Percentiles rank a stretch among this genome's conserved stretches.
Evolutionary conservation across 768 basidiomycete genomes (phyloP).

Genomic region (Tulasnella calospora): DNA sequence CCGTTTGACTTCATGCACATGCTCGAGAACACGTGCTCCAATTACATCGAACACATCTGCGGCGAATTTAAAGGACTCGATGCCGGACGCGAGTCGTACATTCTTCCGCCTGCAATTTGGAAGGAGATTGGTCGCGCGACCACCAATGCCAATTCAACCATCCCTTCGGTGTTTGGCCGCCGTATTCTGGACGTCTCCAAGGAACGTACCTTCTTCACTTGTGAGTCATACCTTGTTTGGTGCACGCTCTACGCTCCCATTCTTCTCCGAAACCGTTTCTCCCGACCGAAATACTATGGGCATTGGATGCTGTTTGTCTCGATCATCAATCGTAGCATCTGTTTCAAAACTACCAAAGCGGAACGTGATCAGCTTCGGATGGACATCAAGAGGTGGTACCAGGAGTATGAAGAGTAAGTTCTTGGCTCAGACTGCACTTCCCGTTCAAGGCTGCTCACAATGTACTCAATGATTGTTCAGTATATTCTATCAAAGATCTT

Average conservation of each 20-base stretch:
- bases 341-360: neutral
- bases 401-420: neutral
- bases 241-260: conserved; percentile 40
- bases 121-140: conserved; percentile 41
- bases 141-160: conserved; percentile 38
- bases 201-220: conserved; percentile 35
- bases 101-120: conserved; percentile 38
- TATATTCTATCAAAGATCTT: neutral
- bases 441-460: too few relatives aligned
- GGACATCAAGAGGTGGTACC: neutral
- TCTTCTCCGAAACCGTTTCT: conserved; percentile 39
- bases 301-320: neutral
- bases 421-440: neutral
- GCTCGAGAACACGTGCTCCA: conserved; percentile 44
- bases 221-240: conserved; percentile 44
- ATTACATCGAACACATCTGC: conserved; percentile 41
- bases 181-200: conserved; percentile 37
- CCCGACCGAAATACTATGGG: conserved; percentile 36
- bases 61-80: conserved; percentile 43
- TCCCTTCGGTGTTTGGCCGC: conserved; percentile 41
- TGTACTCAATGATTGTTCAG: too few relatives aligned
- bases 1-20: conserved; percentile 52
- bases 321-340: neutral
- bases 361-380: neutral
- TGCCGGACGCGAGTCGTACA: conserved; percentile 34